phyloP scores from a whole-genome alignment of 2,329 filamentous ascomycete genomes.

The Lachnellula cervina region DNA sequence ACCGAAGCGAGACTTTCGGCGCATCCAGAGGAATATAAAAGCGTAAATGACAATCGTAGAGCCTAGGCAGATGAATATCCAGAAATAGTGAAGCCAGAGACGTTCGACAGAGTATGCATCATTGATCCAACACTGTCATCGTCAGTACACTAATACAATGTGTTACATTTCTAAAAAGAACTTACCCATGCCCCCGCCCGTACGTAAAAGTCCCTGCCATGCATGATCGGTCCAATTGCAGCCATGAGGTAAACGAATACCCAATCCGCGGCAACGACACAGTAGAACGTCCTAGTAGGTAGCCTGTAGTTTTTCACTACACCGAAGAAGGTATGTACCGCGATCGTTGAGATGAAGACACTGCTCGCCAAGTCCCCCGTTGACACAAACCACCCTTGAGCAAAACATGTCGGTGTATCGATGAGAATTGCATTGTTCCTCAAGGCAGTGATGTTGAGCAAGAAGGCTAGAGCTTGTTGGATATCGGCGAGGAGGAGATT shows the following conservation, averaged over 20 bases:
- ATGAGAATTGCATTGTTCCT: conserved; percentile 48
- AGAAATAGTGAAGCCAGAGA: conserved; percentile 59
- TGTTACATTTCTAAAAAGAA: conserved; percentile 6
- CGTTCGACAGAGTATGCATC: conserved; percentile 48
- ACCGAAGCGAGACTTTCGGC: conserved; percentile 3
- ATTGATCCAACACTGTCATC: conserved; percentile 57
- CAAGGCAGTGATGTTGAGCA: conserved; percentile 59
- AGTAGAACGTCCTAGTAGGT: conserved; percentile 46
- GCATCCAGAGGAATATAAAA: conserved; percentile 27
- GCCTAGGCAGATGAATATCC: conserved; percentile 53
- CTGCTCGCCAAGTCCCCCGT: conserved; percentile 62
- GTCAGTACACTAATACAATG: not conserved
- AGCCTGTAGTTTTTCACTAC: conserved; percentile 53
- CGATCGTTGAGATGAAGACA: conserved; percentile 62
- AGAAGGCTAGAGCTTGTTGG: conserved; percentile 59
- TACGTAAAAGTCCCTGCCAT: conserved; percentile 49
- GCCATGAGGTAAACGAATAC: conserved; percentile 54
- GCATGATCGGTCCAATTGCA: conserved; percentile 40
- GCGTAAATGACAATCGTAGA: conserved; percentile 45
- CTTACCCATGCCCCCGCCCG: conserved; percentile 59
- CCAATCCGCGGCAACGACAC: conserved; percentile 48
- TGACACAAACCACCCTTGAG: conserved; percentile 65
- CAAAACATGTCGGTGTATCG: conserved; percentile 50
- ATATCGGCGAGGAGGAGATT: conserved; percentile 66
- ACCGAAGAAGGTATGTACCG: conserved; percentile 60